Percentiles rank a stretch among this genome's conserved stretches.
phyloP scores from a whole-genome alignment of 345 rosid genomes.

The Cardamine occulta region DNA sequence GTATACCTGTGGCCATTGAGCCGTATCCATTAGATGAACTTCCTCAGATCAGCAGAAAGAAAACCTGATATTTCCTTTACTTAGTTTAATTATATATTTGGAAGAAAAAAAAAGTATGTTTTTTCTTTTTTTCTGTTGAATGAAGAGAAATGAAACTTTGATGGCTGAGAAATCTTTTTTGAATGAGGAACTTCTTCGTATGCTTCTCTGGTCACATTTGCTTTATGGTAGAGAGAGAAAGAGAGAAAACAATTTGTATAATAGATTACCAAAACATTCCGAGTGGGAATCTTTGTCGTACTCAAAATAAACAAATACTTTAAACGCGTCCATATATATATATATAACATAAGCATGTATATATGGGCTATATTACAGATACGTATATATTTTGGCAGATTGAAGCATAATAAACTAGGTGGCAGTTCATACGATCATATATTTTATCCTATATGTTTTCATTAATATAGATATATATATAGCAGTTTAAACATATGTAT shows the following conservation, averaged over 20 bases:
- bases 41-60: constrained; percentile 42
- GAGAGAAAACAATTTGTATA: constrained; percentile 38
- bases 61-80: constrained; percentile 26
- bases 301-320: constrained; percentile 32
- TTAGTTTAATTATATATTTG: constrained; percentile 7
- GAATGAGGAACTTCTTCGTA: constrained; percentile 53
- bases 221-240: constrained; percentile 51
- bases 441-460: background rate
- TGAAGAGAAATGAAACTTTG: constrained; percentile 49
- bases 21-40: constrained; percentile 87
- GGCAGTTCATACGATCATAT: background rate
- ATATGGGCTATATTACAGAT: constrained; percentile 11
- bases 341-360: constrained; percentile 17
- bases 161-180: constrained; percentile 43
- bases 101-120: background rate
- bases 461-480: background rate
- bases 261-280: constrained; percentile 41
- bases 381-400: background rate
- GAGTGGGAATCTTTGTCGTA: constrained; percentile 57
- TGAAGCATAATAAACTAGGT: background rate
- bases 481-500: background rate
- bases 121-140: constrained; percentile 42
- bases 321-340: constrained; percentile 25
- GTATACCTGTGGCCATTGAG: constrained; percentile 95
- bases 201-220: constrained; percentile 49